These are phyloP conservation scores for Zymoseptoria crescenta DNA, from an alignment of 2,329 filamentous ascomycete species.

Conservation along the genomic window DNA sequence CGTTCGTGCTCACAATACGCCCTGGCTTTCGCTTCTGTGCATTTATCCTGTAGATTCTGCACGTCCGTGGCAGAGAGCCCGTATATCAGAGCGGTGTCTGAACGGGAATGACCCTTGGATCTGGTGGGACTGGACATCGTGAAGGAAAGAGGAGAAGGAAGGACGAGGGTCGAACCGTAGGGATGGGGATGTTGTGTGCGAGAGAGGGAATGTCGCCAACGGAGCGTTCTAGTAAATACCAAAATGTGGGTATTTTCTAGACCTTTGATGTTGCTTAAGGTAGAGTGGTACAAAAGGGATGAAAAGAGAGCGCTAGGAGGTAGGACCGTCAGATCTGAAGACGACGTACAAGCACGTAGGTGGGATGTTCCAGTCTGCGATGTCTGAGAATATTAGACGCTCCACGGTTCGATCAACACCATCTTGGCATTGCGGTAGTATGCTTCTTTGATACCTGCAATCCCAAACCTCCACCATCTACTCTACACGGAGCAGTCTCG, in stretches of 20 bases:
- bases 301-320: too few species aligned
- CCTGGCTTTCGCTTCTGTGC: conserved; percentile 62
- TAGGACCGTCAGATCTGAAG: too few species aligned
- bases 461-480: background rate
- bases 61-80: conserved; percentile 58
- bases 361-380: too few species aligned
- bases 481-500: conserved; percentile 63
- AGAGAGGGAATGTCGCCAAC: too few species aligned
- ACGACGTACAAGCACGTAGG: too few species aligned
- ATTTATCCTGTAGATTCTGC: conserved; percentile 52
- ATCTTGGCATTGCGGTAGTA: background rate
- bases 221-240: too few species aligned
- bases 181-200: too few species aligned
- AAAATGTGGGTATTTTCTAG: too few species aligned
- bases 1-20: conserved; percentile 66
- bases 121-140: conserved; percentile 27
- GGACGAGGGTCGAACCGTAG: background rate
- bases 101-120: conserved; percentile 30
- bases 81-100: conserved; percentile 37
- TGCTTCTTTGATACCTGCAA: conserved; percentile 29
- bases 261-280: too few species aligned
- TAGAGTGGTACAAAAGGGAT: too few species aligned
- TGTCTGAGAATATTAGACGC: background rate
- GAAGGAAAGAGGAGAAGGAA: conserved; percentile 20
- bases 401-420: background rate